A percentile compares a stretch with the other conserved stretches of the same genome.
Evolutionary conservation across 1,139 yeast genomes (phyloP).

Genomic region (Lodderomyces theae): DNA sequence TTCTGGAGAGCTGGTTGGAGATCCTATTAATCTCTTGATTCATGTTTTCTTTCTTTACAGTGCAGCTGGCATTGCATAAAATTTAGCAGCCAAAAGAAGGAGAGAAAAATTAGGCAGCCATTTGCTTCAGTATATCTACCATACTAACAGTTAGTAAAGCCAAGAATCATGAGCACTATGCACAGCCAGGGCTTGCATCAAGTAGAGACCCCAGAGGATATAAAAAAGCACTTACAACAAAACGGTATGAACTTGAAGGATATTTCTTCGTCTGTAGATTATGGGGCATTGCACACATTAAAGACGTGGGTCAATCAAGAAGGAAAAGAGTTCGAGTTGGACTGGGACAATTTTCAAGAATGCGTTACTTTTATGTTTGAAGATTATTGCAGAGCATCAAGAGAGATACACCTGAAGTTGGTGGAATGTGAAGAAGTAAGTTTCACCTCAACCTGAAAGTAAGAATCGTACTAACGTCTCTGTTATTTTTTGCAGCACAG

Average conservation of each 20-base stretch:
- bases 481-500: conserved; percentile 4
- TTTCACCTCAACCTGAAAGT: not conserved
- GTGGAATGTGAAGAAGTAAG: conserved; percentile 19
- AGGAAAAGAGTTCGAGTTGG: conserved; percentile 11
- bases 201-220: not conserved
- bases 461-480: not conserved
- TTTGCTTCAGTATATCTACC: too few species aligned
- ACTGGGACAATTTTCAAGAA: conserved; percentile 19
- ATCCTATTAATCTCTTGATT: conserved; percentile 13
- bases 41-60: too few species aligned
- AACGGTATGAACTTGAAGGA: conserved; percentile 1
- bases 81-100: conserved; percentile 6
- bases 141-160: too few species aligned
- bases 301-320: conserved; percentile 3
- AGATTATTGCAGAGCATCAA: conserved; percentile 18
- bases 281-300: not conserved
- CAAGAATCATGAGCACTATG: not conserved
- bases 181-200: not conserved
- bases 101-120: too few species aligned
- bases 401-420: conserved; percentile 16
- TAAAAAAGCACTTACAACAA: not conserved
- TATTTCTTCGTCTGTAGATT: not conserved
- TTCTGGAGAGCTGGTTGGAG: conserved; percentile 15
- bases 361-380: conserved; percentile 18
- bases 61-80: too few species aligned